phyloP scores from a whole-genome alignment of 257 asterid species.

The Fraxinus cuspidata region DNA sequence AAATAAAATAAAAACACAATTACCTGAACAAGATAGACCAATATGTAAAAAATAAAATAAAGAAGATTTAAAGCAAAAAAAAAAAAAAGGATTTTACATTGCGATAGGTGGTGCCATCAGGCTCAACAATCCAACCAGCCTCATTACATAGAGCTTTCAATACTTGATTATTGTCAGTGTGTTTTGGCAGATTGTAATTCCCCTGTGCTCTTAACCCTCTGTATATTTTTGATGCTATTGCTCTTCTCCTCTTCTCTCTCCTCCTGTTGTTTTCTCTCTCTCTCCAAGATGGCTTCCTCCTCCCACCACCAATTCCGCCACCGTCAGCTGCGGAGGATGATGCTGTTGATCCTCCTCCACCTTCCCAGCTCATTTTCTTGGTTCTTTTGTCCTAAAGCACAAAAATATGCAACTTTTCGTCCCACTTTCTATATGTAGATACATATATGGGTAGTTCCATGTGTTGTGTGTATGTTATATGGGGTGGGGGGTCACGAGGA shows the following conservation, averaged over 20 bases:
- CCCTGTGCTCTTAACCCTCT: constrained; percentile 80
- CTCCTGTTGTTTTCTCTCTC: constrained; percentile 87
- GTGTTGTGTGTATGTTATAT: background rate
- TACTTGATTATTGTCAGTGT: constrained; percentile 80
- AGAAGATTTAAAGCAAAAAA: background rate
- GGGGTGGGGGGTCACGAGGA: constrained; percentile 46
- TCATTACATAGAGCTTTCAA: constrained; percentile 76
- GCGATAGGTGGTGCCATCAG: constrained; percentile 86
- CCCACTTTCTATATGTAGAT: background rate
- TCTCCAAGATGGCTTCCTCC: constrained; percentile 90
- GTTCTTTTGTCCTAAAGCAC: constrained; percentile 4
- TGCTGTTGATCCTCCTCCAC: constrained; percentile 55
- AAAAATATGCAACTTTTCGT: background rate
- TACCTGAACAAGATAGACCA: background rate
- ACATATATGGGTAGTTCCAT: background rate
- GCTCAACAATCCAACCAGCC: constrained; percentile 88
- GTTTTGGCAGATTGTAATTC: constrained; percentile 69
- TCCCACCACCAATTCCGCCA: constrained; percentile 42
- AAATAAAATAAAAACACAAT: background rate
- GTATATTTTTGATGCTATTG: constrained; percentile 78
- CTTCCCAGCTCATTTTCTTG: constrained; percentile 85
- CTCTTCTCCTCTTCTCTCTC: constrained; percentile 73
- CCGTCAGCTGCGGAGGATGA: constrained; percentile 49
- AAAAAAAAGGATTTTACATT: constrained; percentile 35
- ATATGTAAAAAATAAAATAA: background rate